A percentile compares a stretch with the other conserved stretches of the same genome.
Conservation (phyloP, 164 flowering plant species). For the Berberis vulgaris region DNA sequence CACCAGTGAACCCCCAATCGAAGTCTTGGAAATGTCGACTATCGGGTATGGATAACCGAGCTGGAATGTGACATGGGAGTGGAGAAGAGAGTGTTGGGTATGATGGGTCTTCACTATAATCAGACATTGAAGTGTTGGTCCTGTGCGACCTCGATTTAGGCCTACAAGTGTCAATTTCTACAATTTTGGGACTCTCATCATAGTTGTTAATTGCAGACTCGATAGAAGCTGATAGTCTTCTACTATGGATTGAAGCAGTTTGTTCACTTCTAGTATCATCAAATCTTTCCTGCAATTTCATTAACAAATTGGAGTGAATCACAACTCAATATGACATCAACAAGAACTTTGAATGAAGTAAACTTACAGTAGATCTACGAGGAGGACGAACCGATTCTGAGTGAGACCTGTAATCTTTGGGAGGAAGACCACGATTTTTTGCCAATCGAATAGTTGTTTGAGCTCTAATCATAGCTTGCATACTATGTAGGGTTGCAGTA, state of each 20-base stretch:
- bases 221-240: slow-evolving; percentile 53
- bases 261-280: slow-evolving; percentile 61
- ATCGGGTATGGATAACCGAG: slow-evolving; percentile 43
- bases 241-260: slow-evolving; percentile 46
- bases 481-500: slow-evolving; percentile 56
- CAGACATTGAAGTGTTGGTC: slow-evolving; percentile 31
- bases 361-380: slow-evolving; percentile 40
- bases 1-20: slow-evolving; percentile 54
- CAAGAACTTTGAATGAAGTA: too few species aligned
- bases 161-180: slow-evolving; percentile 68
- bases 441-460: slow-evolving; percentile 51
- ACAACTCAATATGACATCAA: background rate
- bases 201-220: slow-evolving; percentile 30
- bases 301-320: background rate
- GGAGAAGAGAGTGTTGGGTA: slow-evolving; percentile 43
- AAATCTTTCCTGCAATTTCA: slow-evolving; percentile 38
- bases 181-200: slow-evolving; percentile 77
- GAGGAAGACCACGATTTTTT: slow-evolving; percentile 18
- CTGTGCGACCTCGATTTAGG: slow-evolving; percentile 51
- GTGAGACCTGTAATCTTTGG: slow-evolving; percentile 16
- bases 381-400: slow-evolving; percentile 19
- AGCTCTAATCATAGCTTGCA: slow-evolving; percentile 78
- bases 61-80: slow-evolving; percentile 42
- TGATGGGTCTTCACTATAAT: slow-evolving; percentile 35
- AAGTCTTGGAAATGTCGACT: slow-evolving; percentile 30